Base-by-base conservation (phyloP, 441 rosid genomes). In the Eruca vesicaria region DNA sequence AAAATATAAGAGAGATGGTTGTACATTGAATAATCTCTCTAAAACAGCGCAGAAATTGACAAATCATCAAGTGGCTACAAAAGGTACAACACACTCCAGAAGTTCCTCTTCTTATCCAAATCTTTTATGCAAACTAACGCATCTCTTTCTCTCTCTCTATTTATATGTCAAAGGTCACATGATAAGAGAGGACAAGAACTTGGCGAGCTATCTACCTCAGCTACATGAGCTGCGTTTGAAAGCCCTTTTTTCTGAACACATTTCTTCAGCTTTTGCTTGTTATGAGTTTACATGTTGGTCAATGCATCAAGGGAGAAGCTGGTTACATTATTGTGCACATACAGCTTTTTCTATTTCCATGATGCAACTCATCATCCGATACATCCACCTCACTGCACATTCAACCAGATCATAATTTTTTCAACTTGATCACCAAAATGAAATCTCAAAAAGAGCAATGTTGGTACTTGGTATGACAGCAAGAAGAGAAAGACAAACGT, bases 301-400 rank as follows among this genome's bases (percentile, higher is more conserved):
- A 38, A 62, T 31, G 7, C 26, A 68, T 66, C 9, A 48, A 62
- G 35, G 26, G 35, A 29, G 72, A 52, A 3, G 2, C 26, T 59
- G 53, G 9, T 73, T 56, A 96, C 98, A 96, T 96, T 79, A 96
- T 84, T 66, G 85, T 81, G 78, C 99, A 96, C 15, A 88, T 82
- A 82, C 98, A 93, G 58, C 87, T 88, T 84, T 86, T 85, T 75
- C 87, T 92, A 12, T 68, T 85, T 78, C 90, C 88, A 69, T 78
- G 71, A 43, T 91, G 84, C 11, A 88, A 81, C 77, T 90, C 97
- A 60, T 87, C 86, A 6, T 91, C 97, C 6, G 98, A 91, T 52
- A 76, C 90, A 16, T 82, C 87, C 4, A 76, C 81, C 83, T 95
- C 99, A 82, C 98, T 95, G 95, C 80, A 83, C 72, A 18, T 33